Evolutionary conservation across 1,139 yeast species (phyloP).

Genomic region (Geotrichum aggregatum): DNA sequence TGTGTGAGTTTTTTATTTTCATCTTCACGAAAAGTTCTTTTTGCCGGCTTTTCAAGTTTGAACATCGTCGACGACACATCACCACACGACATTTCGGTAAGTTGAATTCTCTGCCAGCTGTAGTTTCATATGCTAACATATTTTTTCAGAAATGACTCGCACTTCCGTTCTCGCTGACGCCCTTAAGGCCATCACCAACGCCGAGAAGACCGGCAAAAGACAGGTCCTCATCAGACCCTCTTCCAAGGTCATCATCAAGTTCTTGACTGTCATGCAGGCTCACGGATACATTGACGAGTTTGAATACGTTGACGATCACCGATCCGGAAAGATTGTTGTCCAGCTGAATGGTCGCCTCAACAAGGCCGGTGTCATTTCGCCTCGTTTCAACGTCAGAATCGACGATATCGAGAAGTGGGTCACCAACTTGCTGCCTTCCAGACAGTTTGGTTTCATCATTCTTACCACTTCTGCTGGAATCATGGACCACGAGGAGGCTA

Average conservation of each 20-base stretch:
- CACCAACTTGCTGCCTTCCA: slow-evolving; percentile 93
- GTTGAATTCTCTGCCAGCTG: background rate
- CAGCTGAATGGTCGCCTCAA: slow-evolving; percentile 97
- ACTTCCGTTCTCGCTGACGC: slow-evolving; percentile 99
- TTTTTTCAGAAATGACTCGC: slow-evolving; percentile 73
- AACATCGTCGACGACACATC: slow-evolving; percentile 3
- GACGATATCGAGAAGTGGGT: slow-evolving; percentile 97
- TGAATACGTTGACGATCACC: slow-evolving; percentile 98
- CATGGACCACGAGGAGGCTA: slow-evolving; percentile 99
- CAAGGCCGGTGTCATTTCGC: slow-evolving; percentile 97
- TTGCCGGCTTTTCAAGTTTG: background rate
- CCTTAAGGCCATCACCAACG: slow-evolving; percentile 96
- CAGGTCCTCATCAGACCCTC: slow-evolving; percentile 98
- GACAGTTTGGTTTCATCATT: slow-evolving; percentile 97
- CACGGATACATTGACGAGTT: slow-evolving; percentile 99
- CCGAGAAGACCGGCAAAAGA: slow-evolving; percentile 99
- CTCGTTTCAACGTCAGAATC: slow-evolving; percentile 94
- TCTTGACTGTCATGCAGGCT: slow-evolving; percentile 95
- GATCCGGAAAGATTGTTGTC: slow-evolving; percentile 96
- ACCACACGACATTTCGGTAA: background rate
- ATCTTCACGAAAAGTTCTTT: background rate
- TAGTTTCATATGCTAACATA: slow-evolving; percentile 11
- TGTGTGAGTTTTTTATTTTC: background rate
- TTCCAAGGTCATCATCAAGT: slow-evolving; percentile 96
- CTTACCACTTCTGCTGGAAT: slow-evolving; percentile 99